Percentiles rank a stretch among this genome's conserved stretches.
These are phyloP conservation scores for Papiliotrema flavescens DNA, from an alignment of 1,284 basidiomycete genomes.

Conservation along the genomic window DNA sequence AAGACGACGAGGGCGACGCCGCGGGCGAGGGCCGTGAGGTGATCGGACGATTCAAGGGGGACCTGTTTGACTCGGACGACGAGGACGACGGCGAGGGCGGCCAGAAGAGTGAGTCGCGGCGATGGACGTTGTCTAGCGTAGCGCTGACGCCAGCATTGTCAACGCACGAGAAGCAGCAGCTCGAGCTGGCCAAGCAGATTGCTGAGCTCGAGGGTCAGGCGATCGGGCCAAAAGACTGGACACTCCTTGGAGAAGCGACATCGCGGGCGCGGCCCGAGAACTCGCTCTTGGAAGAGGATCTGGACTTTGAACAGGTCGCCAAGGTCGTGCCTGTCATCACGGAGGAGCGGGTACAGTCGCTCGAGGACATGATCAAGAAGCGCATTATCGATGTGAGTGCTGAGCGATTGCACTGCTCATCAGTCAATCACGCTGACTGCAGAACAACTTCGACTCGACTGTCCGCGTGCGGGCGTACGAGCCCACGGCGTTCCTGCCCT, in stretches of 20 bases:
- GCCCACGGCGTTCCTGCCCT: conserved; percentile 85
- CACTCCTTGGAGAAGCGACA: conserved; percentile 84
- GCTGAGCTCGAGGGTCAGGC: conserved; percentile 55
- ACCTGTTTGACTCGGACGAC: conserved; percentile 56
- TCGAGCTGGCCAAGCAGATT: conserved; percentile 54
- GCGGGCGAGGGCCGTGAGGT: conserved; percentile 45
- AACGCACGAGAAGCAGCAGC: conserved; percentile 53
- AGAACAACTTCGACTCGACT: conserved; percentile 82
- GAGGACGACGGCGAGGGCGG: conserved; percentile 46
- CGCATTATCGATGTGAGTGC: conserved; percentile 71
- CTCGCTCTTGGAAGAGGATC: conserved; percentile 85
- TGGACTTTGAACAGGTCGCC: conserved; percentile 86
- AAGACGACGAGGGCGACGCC: conserved; percentile 32
- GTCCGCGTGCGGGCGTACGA: conserved; percentile 72
- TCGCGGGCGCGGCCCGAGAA: conserved; percentile 81
- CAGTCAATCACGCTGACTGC: neutral
- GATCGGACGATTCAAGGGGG: conserved; percentile 53
- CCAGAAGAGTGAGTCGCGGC: conserved; percentile 31
- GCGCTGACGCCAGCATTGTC: conserved; percentile 42
- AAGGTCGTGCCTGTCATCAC: conserved; percentile 87
- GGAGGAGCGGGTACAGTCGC: conserved; percentile 73
- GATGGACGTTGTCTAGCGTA: neutral
- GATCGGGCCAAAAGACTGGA: conserved; percentile 73
- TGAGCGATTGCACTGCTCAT: neutral
- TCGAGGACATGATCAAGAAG: conserved; percentile 90